Base-by-base conservation (phyloP, 129 eudicot genomes). In the Smallanthus sonchifolius region DNA sequence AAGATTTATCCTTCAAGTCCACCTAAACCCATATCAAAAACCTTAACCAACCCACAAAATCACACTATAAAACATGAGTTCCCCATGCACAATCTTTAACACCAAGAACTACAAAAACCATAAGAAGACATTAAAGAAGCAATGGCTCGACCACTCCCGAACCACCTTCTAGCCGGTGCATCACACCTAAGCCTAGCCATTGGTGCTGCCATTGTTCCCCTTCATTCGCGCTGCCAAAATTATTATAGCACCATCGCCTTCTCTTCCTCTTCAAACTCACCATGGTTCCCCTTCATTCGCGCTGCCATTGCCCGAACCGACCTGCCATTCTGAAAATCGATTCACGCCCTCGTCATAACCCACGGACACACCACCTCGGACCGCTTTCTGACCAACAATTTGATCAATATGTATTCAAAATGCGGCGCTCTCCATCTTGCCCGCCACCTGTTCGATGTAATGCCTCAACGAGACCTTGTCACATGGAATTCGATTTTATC, bases 121-220 rank as follows among this genome's bases (percentile, higher is more conserved):
- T 39, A 65, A 24, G 14, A 67, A 62, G n/a, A n/a, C n/a, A n/a
- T n/a, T n/a, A n/a, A 36, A 14, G 16, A 65, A 64, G 59, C 72
- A 59, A 90, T 90, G 96, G 91, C 91, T 55, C 82, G 94, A 54
- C 85, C 78, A 44, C 74, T 73, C 52, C 45, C 64, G 5, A 65
- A 19, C 45, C 76, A 74, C 51, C 77, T 74, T 66, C 69, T 67
- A 75, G 35, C 81, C 24, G 77, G 74, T 65, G 38, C 65, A n/a
- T 75, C 91, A 16, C 75, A 80, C 59, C 56, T 84, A 3, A 78
- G 84, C 36, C 62, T 86, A 32, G 86, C 88, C 63, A 60, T 81
- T 2, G 90, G 85, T n/a, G n/a, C n/a, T n/a, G n/a, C n/a, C n/a
- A n/a, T n/a, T n/a, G n/a, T n/a, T n/a, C n/a, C n/a, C n/a, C n/a